Evolutionary conservation across 1,284 basidiomycete species (phyloP).

Genomic region (Amylostereum areolatum): DNA sequence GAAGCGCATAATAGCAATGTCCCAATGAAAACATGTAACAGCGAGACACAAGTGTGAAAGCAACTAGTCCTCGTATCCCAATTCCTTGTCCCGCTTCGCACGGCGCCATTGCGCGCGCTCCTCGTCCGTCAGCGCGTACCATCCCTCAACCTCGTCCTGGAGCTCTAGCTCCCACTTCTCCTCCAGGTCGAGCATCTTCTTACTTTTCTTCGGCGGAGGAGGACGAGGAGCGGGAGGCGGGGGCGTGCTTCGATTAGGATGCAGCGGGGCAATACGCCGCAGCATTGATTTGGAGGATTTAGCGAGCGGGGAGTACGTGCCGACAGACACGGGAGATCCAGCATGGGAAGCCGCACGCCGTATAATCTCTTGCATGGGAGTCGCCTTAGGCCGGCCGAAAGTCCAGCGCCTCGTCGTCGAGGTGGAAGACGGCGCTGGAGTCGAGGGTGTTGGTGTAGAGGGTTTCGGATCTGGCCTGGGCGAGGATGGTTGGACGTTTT

Average conservation of each 20-base stretch:
- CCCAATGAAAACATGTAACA: no score
- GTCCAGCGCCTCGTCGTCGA: constrained; percentile 4
- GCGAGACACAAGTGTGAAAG: no score
- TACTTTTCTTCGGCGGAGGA: constrained; percentile 62
- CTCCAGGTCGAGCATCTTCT: constrained; percentile 69
- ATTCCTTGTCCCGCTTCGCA: constrained; percentile 56
- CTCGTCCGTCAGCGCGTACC: constrained; percentile 58
- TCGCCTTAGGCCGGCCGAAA: constrained; percentile 27
- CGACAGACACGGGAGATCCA: constrained; percentile 18
- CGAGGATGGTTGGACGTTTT: constrained; percentile 2
- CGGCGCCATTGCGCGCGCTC: constrained; percentile 56
- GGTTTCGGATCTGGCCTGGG: not conserved
- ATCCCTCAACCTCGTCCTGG: constrained; percentile 65
- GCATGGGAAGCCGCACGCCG: constrained; percentile 60
- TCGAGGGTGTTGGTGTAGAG: not conserved
- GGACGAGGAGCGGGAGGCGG: constrained; percentile 62
- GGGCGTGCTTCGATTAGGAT: constrained; percentile 63
- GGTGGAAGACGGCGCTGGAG: not conserved
- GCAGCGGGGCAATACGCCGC: constrained; percentile 65
- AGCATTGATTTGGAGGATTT: constrained; percentile 59
- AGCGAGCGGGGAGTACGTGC: constrained; percentile 53
- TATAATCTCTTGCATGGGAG: constrained; percentile 70
- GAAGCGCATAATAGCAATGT: no score
- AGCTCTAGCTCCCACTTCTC: constrained; percentile 76
- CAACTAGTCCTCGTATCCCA: constrained; percentile 47